Evolutionary conservation across 148 eudicot genomes (phyloP), one percentile per base, ranked within the genome.

Genomic region (Amaranthus palmeri): DNA sequence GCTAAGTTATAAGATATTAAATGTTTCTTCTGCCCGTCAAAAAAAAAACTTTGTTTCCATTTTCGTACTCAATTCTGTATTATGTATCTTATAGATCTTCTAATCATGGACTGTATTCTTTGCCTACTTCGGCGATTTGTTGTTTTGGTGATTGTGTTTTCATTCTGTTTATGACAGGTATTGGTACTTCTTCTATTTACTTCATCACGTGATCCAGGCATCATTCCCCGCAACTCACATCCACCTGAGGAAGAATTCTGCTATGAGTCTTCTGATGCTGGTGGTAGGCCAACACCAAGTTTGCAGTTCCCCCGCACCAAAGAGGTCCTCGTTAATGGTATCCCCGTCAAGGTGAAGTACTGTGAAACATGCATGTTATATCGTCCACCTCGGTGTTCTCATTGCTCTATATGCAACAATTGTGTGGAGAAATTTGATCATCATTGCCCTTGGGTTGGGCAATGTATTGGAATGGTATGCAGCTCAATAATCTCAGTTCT

Each of bases 381-480:
- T 81, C 92, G 99, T 59, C 99, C 99, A 66, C 97, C 99, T 42
- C 93, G 99, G 56, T 91, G 97, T 72, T 95, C 99, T 54, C 99
- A 95, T 81, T 95, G 99, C 79, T 95, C 99, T 55, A 89, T 92
- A 67, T 95, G 99, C 85, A 85, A 95, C 85, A 95, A 95, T 54
- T 95, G 99, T 74, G 93, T 95, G 59, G 99, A 95, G 83, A 86
- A 87, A 41, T 95, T 95, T 67, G 99, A 95, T 83, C 99, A 95
- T 71, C 99, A 95, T 85, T 95, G 99, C 83, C 99, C 99, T 52
- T 95, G 99, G 99, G 99, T 95, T 64, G 99, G 99, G 68, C 98
- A 93, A 72, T 93, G 98, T 86, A 86, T 95, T 71, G 99, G 97
- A 72, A 44, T 89, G 96, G 99, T 95, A 91, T 86, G 92, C 45